phyloP scores from a whole-genome alignment of 192 early-diverging fungal species.

The Coemansia sp. region DNA sequence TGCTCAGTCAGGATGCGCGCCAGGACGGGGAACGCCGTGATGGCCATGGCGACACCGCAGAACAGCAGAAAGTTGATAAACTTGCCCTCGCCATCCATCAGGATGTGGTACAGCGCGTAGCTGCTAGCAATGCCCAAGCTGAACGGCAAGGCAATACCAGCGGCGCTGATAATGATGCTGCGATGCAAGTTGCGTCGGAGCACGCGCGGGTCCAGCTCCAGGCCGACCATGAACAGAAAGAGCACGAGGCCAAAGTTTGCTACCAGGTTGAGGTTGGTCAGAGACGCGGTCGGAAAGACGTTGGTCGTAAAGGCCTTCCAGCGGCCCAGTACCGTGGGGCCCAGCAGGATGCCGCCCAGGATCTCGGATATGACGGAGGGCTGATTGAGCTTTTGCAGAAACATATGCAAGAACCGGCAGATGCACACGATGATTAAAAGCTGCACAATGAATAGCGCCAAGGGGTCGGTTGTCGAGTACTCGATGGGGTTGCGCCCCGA shows the following conservation, averaged over 20 bases:
- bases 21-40: conserved; percentile 95
- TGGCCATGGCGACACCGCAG: conserved; percentile 88
- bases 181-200: conserved; percentile 61
- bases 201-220: conserved; percentile 76
- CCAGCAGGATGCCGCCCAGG: conserved; percentile 86
- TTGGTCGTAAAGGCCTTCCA: conserved; percentile 66
- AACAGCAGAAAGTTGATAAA: conserved; percentile 85
- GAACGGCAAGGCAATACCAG: conserved; percentile 87
- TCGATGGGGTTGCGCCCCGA: conserved; percentile 67
- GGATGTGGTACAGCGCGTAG: conserved; percentile 66
- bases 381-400: conserved; percentile 68
- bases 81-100: conserved; percentile 45
- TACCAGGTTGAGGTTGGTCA: conserved; percentile 73
- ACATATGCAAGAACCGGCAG: conserved; percentile 68
- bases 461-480: conserved; percentile 58
- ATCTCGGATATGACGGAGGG: conserved; percentile 93
- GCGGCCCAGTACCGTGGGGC: conserved; percentile 82
- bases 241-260: conserved; percentile 90
- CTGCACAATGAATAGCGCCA: conserved; percentile 79
- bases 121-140: conserved; percentile 74
- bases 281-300: conserved; percentile 75
- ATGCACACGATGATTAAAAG: conserved; percentile 70
- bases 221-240: conserved; percentile 86
- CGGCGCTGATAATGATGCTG: conserved; percentile 68
- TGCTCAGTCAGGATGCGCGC: conserved; percentile 92